A percentile compares a stretch with the other conserved stretches of the same genome.
Evolutionary conservation across 352 stramenopile species (phyloP).

Genomic region (Hyaloperonospora arabidopsidis): DNA sequence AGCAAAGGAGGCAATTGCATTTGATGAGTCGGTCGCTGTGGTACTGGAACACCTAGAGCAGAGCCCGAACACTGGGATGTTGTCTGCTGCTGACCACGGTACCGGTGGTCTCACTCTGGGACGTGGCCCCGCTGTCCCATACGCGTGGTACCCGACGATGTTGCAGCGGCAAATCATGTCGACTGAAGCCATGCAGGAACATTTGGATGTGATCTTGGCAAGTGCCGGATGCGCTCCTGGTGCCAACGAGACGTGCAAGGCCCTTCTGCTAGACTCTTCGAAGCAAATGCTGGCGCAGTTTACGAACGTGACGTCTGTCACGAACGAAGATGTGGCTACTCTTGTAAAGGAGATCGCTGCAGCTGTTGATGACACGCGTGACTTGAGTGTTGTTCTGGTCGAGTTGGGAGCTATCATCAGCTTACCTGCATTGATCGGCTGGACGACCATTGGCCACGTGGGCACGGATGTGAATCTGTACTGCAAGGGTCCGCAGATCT

Average conservation of each 20-base stretch:
- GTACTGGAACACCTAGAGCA: constrained; percentile 49
- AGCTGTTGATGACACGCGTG: constrained; percentile 33
- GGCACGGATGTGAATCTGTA: constrained; percentile 69
- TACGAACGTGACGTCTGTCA: constrained; percentile 42
- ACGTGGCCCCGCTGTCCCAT: constrained; percentile 20
- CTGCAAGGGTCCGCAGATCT: constrained; percentile 51
- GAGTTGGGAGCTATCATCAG: constrained; percentile 46
- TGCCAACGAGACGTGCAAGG: constrained; percentile 40
- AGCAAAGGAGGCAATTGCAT: constrained; percentile 58
- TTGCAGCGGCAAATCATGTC: constrained; percentile 49
- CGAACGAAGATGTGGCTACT: constrained; percentile 19
- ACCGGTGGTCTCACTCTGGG: constrained; percentile 58
- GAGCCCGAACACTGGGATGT: constrained; percentile 42
- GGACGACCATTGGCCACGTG: constrained; percentile 58
- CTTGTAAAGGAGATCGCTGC: constrained; percentile 35
- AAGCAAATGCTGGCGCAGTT: constrained; percentile 38
- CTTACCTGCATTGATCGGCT: constrained; percentile 35
- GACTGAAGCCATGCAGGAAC: constrained; percentile 42
- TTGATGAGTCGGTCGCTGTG: constrained; percentile 59
- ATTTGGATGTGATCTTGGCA: constrained; percentile 20
- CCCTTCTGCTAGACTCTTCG: constrained; percentile 24
- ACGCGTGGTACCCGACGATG: constrained; percentile 42
- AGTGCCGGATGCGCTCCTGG: constrained; percentile 10
- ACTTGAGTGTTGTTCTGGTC: constrained; percentile 38
- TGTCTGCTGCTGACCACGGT: constrained; percentile 57